phyloP scores from a whole-genome alignment of 306 rosid genomes.

The Cercis canadensis region DNA sequence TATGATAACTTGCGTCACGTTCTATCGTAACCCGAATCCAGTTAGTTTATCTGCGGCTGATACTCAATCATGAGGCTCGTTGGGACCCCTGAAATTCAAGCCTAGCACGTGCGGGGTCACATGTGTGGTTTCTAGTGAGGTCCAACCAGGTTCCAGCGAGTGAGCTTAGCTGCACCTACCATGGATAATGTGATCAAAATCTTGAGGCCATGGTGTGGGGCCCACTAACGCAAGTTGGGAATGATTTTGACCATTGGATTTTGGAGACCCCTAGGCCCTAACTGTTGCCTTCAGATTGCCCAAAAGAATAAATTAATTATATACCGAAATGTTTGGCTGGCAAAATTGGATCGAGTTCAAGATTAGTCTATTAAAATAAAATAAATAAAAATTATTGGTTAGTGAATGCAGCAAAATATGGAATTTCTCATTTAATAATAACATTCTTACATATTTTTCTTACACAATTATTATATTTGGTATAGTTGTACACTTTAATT shows the following conservation, averaged over 20 bases:
- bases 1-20: slow-evolving; percentile 32
- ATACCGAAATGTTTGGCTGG: slow-evolving; percentile 33
- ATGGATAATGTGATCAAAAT: slow-evolving; percentile 42
- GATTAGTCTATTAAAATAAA: background rate
- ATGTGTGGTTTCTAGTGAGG: slow-evolving; percentile 43
- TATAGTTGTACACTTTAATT: too few relatives aligned
- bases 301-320: background rate
- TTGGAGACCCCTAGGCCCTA: background rate
- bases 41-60: slow-evolving; percentile 34
- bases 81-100: slow-evolving; percentile 31
- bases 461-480: too few relatives aligned
- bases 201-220: background rate
- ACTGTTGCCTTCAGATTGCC: background rate
- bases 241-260: slow-evolving; percentile 35
- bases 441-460: too few relatives aligned
- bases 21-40: background rate
- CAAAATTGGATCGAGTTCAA: slow-evolving; percentile 27
- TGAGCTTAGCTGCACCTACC: slow-evolving; percentile 40
- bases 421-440: too few relatives aligned
- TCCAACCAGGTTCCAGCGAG: slow-evolving; percentile 51
- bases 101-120: slow-evolving; percentile 48
- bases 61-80: background rate
- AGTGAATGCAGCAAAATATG: background rate
- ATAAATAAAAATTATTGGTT: background rate
- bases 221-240: slow-evolving; percentile 33